Evolutionary conservation across 306 rosid genomes (phyloP), one percentile per base, ranked within the genome.

Genomic region (Pterocarpus santalinus): DNA sequence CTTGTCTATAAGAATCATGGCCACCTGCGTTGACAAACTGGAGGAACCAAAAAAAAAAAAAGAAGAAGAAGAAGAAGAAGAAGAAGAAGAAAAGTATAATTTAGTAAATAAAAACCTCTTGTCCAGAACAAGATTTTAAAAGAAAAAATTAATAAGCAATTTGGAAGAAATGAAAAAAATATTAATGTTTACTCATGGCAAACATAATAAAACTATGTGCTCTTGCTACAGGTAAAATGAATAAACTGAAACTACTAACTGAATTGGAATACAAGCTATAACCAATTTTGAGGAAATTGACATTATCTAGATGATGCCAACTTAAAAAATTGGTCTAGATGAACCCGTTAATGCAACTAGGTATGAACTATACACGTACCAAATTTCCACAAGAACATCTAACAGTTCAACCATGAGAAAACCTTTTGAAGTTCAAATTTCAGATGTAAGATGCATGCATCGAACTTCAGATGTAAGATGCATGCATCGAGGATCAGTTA

Each of bases 1-100:
- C 86, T 88, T 88, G 80, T 93, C 98, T 56, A 95, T 72, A 53
- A 95, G 87, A 75, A 95, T 88, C 91, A 95, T 86, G 41, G 92
- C 88, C 80, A 88, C 80, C 67, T 75, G 82, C 22, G 62, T 28
- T 7, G 89, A 79, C 72, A 72, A 38, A 66, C 95, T 92, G 90
- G 39, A 43, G 65, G 60, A 78, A 69, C 44, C 14, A 60, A 76
- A 81, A 85, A 34, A 83, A 73, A 12, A 11, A 53, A 13, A 13
- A 3, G 7, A 53, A 13, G 1, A 12, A 14, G n/a, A n/a, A n/a
- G n/a, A n/a, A n/a, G n/a, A n/a, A n/a, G n/a, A n/a, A n/a, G n/a
- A n/a, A n/a, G n/a, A 13, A 3, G 7, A 53, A 13, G 1, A 12
- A 14, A 28, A 61, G 8, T 36, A 73, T 64, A 71, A 28, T 47